phyloP scores from a whole-genome alignment of 352 stramenopile species.

The Ochromonadaceae sp. region DNA sequence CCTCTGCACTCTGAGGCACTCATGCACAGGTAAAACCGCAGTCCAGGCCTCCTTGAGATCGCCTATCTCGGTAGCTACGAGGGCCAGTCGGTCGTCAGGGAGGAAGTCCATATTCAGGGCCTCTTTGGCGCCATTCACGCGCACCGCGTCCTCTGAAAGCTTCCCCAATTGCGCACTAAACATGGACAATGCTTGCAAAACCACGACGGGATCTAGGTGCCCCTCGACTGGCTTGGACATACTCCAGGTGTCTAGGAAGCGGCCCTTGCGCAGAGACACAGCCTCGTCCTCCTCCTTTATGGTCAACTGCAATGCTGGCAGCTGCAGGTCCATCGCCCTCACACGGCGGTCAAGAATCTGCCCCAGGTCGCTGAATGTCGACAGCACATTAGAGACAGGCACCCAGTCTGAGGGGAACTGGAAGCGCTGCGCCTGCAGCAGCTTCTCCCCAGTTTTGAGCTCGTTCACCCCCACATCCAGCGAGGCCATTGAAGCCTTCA shows the following conservation, averaged over 20 bases:
- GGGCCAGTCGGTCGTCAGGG: slow-evolving; percentile 40
- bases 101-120: slow-evolving; percentile 70
- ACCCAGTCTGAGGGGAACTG: slow-evolving; percentile 87
- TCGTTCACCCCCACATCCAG: slow-evolving; percentile 53
- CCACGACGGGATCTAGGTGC: slow-evolving; percentile 44
- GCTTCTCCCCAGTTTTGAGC: slow-evolving; percentile 78
- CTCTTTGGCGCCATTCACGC: slow-evolving; percentile 82
- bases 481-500: slow-evolving; percentile 37
- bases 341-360: slow-evolving; percentile 67
- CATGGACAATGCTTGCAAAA: slow-evolving; percentile 46
- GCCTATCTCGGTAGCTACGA: slow-evolving; percentile 55
- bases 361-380: slow-evolving; percentile 20
- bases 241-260: slow-evolving; percentile 51
- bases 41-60: slow-evolving; percentile 92
- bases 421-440: slow-evolving; percentile 90
- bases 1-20: slow-evolving; percentile 69
- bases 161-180: slow-evolving; percentile 56
- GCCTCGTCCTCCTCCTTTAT: slow-evolving; percentile 81
- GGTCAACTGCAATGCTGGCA: slow-evolving; percentile 89
- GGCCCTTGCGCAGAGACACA: slow-evolving; percentile 29
- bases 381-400: slow-evolving; percentile 53
- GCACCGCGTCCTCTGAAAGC: slow-evolving; percentile 71
- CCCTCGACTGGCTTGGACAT: slow-evolving; percentile 55
- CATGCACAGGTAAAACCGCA: slow-evolving; percentile 67
- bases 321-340: slow-evolving; percentile 82